A percentile compares a stretch with the other conserved stretches of the same genome.
phyloP scores from a whole-genome alignment of 805 yeast genomes.

The Spathaspora arborariae region DNA sequence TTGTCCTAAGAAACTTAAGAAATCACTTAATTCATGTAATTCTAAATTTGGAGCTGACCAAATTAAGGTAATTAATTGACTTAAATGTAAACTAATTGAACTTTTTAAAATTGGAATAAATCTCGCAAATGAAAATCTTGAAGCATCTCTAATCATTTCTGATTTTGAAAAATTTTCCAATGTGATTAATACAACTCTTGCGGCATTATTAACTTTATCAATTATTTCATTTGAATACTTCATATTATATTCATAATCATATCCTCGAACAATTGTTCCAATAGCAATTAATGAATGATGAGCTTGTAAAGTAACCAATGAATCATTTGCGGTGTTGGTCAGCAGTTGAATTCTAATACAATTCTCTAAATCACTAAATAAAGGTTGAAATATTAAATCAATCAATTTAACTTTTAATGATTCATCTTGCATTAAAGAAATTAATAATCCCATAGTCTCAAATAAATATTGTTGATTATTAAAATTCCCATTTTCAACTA shows the following conservation, averaged over 20 bases:
- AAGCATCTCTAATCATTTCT: slow-evolving; percentile 76
- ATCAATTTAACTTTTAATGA: slow-evolving; percentile 42
- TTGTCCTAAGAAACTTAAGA: slow-evolving; percentile 83
- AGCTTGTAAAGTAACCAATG: slow-evolving; percentile 58
- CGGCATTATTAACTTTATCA: slow-evolving; percentile 52
- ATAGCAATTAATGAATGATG: slow-evolving; percentile 87
- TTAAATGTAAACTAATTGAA: slow-evolving; percentile 45
- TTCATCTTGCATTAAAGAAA: slow-evolving; percentile 38
- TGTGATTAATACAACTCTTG: slow-evolving; percentile 81
- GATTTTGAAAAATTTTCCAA: slow-evolving; percentile 67
- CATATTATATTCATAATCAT: slow-evolving; percentile 49
- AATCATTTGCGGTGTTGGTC: slow-evolving; percentile 11
- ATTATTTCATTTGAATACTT: slow-evolving; percentile 38
- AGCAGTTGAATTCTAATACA: slow-evolving; percentile 39
- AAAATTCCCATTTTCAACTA: slow-evolving; percentile 50
- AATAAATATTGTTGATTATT: slow-evolving; percentile 78
- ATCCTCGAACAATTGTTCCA: slow-evolving; percentile 87
- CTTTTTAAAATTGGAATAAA: slow-evolving; percentile 69
- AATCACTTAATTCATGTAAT: slow-evolving; percentile 68
- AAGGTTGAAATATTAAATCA: slow-evolving; percentile 68
- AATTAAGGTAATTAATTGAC: slow-evolving; percentile 63
- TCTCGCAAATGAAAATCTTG: slow-evolving; percentile 84
- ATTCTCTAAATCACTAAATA: slow-evolving; percentile 66
- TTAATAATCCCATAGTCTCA: slow-evolving; percentile 80
- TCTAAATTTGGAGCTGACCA: slow-evolving; percentile 55